Conservation (phyloP, 805 yeast genomes). For the Metschnikowia lachancei region DNA sequence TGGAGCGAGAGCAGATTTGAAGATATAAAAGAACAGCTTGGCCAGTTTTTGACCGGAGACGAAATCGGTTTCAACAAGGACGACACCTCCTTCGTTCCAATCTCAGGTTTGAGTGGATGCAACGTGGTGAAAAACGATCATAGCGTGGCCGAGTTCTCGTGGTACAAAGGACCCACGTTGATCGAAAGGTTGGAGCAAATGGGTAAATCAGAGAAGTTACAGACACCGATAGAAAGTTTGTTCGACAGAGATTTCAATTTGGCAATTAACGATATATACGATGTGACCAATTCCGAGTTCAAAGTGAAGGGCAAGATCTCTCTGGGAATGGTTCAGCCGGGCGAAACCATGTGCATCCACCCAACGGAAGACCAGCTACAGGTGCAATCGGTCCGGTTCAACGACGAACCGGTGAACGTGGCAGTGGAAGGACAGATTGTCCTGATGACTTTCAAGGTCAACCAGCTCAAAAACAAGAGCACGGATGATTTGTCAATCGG, state of each 20-base stretch:
- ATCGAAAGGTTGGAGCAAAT: slow-evolving; percentile 40
- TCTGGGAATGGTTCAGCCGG: slow-evolving; percentile 67
- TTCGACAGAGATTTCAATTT: slow-evolving; percentile 46
- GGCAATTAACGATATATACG: slow-evolving; percentile 61
- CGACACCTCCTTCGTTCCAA: slow-evolving; percentile 55
- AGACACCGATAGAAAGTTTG: slow-evolving; percentile 12
- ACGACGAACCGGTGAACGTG: slow-evolving; percentile 46
- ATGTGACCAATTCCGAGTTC: slow-evolving; percentile 47
- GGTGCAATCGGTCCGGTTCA: slow-evolving; percentile 39
- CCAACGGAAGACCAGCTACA: slow-evolving; percentile 49
- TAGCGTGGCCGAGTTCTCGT: slow-evolving; percentile 31
- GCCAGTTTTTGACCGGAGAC: slow-evolving; percentile 46
- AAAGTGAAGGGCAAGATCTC: slow-evolving; percentile 62
- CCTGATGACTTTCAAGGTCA: slow-evolving; percentile 45
- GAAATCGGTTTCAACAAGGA: slow-evolving; percentile 49
- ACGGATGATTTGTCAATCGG: slow-evolving; percentile 62
- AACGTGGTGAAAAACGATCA: slow-evolving; percentile 51
- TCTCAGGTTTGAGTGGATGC: slow-evolving; percentile 66
- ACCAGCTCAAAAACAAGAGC: slow-evolving; percentile 48
- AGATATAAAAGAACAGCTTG: slow-evolving; percentile 48
- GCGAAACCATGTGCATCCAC: slow-evolving; percentile 57
- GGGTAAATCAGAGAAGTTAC: not conserved
- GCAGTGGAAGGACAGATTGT: slow-evolving; percentile 60
- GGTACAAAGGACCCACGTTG: slow-evolving; percentile 50
- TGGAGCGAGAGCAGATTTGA: slow-evolving; percentile 57